Evolutionary conservation across 345 rosid species (phyloP), one percentile per base, ranked within the genome.

Genomic region (Fremontodendron californicum): DNA sequence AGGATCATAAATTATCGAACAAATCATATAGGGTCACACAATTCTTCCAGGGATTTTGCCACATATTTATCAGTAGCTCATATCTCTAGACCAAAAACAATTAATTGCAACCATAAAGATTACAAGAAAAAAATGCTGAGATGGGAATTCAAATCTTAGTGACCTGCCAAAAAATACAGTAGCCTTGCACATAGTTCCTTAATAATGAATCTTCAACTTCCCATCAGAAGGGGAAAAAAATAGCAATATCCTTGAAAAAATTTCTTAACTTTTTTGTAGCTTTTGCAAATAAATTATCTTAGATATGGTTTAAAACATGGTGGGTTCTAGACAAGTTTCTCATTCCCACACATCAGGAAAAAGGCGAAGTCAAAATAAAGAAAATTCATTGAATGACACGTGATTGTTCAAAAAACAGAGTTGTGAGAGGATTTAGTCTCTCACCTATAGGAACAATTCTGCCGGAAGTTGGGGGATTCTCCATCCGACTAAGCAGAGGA

Each of bases 401-500:
- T 42, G 10, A 51, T 63, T 21, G 19, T 27, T 55, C 55, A 40
- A 57, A 57, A 70, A 45, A 19, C 16, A 27, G 27, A 3, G 71
- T 67, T 31, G 23, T 19, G n/a, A 45, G 75, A 57, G 63, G 54
- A 62, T 19, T 62, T 73, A 39, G 54, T n/a, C n/a, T 82, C 87
- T 84, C 65, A 82, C 84, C 87, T 27, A 60, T 58, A 45, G 12
- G 73, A 71, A 60, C 58, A 23, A 45, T 33, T 29, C 39, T 7
- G 58, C 81, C 70, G 60, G 16, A 62, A 71, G 54, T 42, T 23
- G 63, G 52, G 72, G 78, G 67, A 82, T 74, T 45, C 58, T 78
- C 78, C 78, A 78, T 49, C 68, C 75, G 77, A 33, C 37, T 42
- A 71, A 77, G 46, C 25, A 57, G 35, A 77, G 67, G 75, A 55